phyloP scores from a whole-genome alignment of 2,329 filamentous ascomycete genomes.

The Apiospora rasikravindrae region DNA sequence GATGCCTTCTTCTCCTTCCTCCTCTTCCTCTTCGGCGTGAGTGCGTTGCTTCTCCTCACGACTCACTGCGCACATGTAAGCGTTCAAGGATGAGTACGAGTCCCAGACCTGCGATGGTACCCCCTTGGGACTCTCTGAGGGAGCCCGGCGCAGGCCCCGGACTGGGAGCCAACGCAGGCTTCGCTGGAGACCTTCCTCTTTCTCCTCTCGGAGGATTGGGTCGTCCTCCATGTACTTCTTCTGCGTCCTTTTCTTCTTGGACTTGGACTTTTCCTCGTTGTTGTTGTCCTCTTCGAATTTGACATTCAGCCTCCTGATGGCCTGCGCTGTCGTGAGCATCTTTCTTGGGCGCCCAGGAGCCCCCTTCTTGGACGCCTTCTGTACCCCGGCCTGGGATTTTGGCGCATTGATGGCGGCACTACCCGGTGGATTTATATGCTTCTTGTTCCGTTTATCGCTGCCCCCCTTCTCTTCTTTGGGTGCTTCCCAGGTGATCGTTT shows the following conservation, averaged over 20 bases:
- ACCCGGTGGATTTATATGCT: not conserved
- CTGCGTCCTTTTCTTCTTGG: not conserved
- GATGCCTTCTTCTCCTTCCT: too few species aligned
- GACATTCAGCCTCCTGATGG: not conserved
- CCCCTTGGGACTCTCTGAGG: not conserved
- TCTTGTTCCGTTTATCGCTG: not conserved
- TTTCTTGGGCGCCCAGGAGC: not conserved
- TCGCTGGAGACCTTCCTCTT: not conserved
- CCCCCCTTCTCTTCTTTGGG: not conserved
- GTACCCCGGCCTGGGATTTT: not conserved
- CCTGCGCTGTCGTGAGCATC: conserved; percentile 10
- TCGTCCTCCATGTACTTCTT: conserved; percentile 17
- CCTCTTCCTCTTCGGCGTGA: not conserved
- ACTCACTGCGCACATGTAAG: not conserved
- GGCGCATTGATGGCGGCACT: not conserved
- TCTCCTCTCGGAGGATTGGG: not conserved
- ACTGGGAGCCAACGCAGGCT: conserved; percentile 14
- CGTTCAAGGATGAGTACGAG: not conserved
- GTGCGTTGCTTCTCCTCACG: not conserved
- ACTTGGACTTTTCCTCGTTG: not conserved
- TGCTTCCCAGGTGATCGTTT: not conserved
- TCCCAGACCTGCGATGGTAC: not conserved
- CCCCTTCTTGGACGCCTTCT: not conserved
- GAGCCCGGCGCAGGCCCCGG: not conserved
- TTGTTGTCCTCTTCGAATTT: not conserved